Evolutionary conservation across 164 flowering plant species (phyloP).

Genomic region (Amborella trichopoda): DNA sequence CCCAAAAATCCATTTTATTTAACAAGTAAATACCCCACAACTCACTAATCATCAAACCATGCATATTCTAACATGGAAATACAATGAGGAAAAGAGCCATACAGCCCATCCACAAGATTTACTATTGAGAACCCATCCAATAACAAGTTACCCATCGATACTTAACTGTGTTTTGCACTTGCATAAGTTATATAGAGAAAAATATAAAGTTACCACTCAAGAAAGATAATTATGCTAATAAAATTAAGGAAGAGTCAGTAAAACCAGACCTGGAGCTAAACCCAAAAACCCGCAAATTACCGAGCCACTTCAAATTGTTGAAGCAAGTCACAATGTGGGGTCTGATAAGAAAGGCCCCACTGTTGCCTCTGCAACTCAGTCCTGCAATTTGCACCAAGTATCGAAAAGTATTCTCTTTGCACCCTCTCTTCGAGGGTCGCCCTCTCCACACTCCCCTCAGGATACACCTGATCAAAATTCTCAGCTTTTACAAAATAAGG

Average conservation of each 20-base stretch:
- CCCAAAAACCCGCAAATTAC: constrained; percentile 16
- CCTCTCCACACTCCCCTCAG: constrained; percentile 31
- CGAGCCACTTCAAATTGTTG: constrained; percentile 28
- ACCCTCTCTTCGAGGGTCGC: constrained; percentile 30
- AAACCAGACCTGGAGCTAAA: constrained; percentile 13
- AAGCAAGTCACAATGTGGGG: constrained; percentile 72
- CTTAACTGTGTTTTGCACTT: too few relatives aligned
- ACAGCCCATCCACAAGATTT: too few relatives aligned
- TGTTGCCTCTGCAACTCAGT: constrained; percentile 56
- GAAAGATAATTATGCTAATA: too few relatives aligned
- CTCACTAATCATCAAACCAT: too few relatives aligned
- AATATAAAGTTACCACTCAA: too few relatives aligned
- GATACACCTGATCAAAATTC: constrained; percentile 64
- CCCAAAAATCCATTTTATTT: too few relatives aligned
- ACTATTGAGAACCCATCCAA: too few relatives aligned
- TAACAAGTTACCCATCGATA: too few relatives aligned
- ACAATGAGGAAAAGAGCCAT: too few relatives aligned
- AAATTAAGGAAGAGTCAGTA: background rate
- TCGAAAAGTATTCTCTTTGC: constrained; percentile 44
- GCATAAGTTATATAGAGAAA: too few relatives aligned
- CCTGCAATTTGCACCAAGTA: constrained; percentile 56
- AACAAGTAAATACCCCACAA: too few relatives aligned
- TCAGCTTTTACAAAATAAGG: constrained; percentile 54
- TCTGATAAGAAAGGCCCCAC: constrained; percentile 58
- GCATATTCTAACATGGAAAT: too few relatives aligned